Evolutionary conservation across 176 grass and related monocot genomes (phyloP), one percentile per base, ranked within the genome.

Genomic region (Melocanna baccifera): DNA sequence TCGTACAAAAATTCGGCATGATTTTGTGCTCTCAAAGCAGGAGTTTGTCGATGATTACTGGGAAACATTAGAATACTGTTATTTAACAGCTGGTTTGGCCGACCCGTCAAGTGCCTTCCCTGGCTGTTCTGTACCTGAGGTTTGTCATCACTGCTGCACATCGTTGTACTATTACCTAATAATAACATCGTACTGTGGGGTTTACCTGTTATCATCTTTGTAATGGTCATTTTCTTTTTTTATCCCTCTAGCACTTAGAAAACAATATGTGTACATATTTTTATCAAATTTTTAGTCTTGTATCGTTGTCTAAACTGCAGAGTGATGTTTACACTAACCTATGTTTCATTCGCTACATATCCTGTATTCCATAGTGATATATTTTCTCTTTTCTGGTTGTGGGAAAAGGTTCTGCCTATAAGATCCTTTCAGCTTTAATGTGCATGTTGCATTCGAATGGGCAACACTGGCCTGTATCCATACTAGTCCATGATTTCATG

Each of bases 1-100:
- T 75, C 79, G 50, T 36, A 81, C 88, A 61, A 92, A 84, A 67
- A 85, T 93, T 65, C 89, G 93, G 65, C 96, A 98, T 88, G 96
- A 98, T 83, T 98, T 98, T 90, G 83, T 89, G 67, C 89, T 98
- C 83, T 87, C 84, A 72, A 95, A 90, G 63, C 69, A 88, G 46
- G 93, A 89, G 41, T 89, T 85, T 47, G 91, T 98, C 66, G 89
- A 94, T 93, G 87, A 73, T 65, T 98, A 98, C 79, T 98, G 96
- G 96, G 91, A 95, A 93, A 98, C 91, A 68, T 82, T 98, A 62
- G 96, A 98, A 65, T 98, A 92, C 84, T 98, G 93, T 70, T 95
- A 91, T 92, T 83, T 86, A 41, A 83, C 88, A 68, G 86, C 88
- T 76, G 82, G 85, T 64, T 73, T 86, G 79, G 73, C 83, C 85